A percentile compares a stretch with the other conserved stretches of the same genome.
phyloP scores from a whole-genome alignment of 23 red algal species.

The Gracilaria gracilis region DNA sequence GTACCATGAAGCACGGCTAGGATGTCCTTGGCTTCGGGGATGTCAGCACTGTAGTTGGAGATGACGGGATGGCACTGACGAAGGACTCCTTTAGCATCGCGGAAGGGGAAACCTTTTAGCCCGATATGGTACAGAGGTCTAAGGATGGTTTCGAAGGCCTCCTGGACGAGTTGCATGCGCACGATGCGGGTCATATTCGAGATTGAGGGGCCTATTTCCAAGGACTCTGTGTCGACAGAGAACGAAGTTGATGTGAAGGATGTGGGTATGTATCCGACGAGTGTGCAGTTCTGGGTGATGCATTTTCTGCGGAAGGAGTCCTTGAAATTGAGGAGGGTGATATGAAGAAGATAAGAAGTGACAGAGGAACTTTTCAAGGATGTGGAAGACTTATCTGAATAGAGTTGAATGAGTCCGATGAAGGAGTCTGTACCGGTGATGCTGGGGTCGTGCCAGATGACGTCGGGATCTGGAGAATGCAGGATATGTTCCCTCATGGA shows the following conservation, averaged over 20 bases:
- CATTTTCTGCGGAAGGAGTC: background rate
- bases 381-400: constrained; percentile 7
- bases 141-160: background rate
- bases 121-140: background rate
- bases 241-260: background rate
- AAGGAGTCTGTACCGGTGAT: constrained; percentile 14
- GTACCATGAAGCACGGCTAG: background rate
- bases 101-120: background rate
- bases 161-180: background rate
- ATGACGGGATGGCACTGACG: constrained; percentile 6
- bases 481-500: background rate
- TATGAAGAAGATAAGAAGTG: background rate
- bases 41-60: constrained; percentile 1
- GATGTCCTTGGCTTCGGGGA: constrained; percentile 3
- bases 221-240: background rate
- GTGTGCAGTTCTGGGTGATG: background rate
- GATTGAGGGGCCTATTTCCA: background rate
- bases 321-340: constrained; percentile 3
- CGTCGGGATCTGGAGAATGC: background rate
- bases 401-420: background rate
- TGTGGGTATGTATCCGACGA: background rate
- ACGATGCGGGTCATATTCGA: background rate
- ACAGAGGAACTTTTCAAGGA: background rate
- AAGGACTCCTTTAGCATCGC: background rate
- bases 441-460: background rate